Base-by-base conservation (phyloP, 108 stramenopile species). In the Skeletonema menzelii region DNA sequence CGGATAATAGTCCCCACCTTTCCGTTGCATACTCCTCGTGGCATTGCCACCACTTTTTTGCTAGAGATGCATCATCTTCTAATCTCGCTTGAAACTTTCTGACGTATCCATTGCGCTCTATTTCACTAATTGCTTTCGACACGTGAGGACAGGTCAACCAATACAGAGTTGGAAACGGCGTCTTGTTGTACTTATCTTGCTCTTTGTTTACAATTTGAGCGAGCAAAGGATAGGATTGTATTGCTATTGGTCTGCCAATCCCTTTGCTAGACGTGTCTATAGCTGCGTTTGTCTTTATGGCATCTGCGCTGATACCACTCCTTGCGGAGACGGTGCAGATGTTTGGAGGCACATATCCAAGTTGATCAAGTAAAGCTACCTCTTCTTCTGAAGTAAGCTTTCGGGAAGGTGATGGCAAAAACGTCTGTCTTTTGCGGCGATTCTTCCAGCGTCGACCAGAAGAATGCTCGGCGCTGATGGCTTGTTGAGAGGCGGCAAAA, bases 141-240 rank as follows among this genome's bases (percentile, higher is more conserved):
- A 92, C 79, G 17, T 77, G 67, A 1, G 88, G 86, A 56, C 85
- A 82, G 2, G 84, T 83, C 8, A 92, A 65, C 91, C 91, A 92
- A 44, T 85, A 92, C 42, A 92, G 26, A 19, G 91, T 92, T 8
- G 91, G 91, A 69, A 92, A 89, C 19, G 91, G 91, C 0, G 86
- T 86, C 28, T 59, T 47, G 31, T 82, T 67, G 64, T 80, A 38
- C 72, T 59, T 17, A 2, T 27, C 15, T 24, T 30, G 11, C 31
- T 47, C 70, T 5, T 71, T 60, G 8, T 61, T 60, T 17, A 55
- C 4, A 38, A 61, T 47, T 63, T 73, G 79, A 11, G 69, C 56
- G 0, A 80, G 59, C 7, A 91, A 75, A 27, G 88, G 86, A 69
- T 91, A 91, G 4, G 88, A 88, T 58, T 80, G 79, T 14, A 91